Evolutionary conservation across 2,329 filamentous ascomycete species (phyloP).

Genomic region (Penicillium sp.): DNA sequence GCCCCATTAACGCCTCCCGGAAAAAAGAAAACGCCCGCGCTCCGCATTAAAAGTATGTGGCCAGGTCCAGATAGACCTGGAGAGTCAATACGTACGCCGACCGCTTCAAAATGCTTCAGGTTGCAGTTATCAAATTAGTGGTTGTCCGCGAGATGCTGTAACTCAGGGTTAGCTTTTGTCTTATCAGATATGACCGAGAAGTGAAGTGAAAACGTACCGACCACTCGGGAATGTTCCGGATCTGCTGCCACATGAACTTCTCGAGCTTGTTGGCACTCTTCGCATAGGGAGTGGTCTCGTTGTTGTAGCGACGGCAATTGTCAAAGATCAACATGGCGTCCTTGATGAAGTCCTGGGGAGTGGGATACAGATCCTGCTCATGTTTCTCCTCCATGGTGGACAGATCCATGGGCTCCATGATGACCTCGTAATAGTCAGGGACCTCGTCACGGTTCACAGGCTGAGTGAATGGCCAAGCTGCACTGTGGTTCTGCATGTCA

Average conservation of each 20-base stretch:
- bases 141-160: constrained; percentile 42
- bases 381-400: constrained; percentile 94
- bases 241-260: constrained; percentile 92
- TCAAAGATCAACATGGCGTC: constrained; percentile 88
- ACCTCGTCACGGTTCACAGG: constrained; percentile 96
- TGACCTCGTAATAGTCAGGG: constrained; percentile 97
- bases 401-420: constrained; percentile 96
- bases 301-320: constrained; percentile 95
- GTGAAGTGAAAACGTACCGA: constrained; percentile 48
- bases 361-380: constrained; percentile 86
- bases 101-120: no score
- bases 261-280: constrained; percentile 92
- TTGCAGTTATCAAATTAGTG: constrained; percentile 17
- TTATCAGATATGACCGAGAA: not conserved
- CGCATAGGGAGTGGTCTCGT: constrained; percentile 88
- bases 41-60: constrained; percentile 6
- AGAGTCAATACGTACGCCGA: no score
- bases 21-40: constrained; percentile 14
- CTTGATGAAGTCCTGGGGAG: constrained; percentile 84
- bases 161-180: constrained; percentile 9
- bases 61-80: no score
- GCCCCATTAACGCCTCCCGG: constrained; percentile 16
- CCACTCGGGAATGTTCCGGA: constrained; percentile 91
- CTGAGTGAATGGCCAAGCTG: constrained; percentile 89
- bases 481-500: constrained; percentile 88